Conservation (phyloP, 257 asterid genomes). For the Solanum arcanum region DNA sequence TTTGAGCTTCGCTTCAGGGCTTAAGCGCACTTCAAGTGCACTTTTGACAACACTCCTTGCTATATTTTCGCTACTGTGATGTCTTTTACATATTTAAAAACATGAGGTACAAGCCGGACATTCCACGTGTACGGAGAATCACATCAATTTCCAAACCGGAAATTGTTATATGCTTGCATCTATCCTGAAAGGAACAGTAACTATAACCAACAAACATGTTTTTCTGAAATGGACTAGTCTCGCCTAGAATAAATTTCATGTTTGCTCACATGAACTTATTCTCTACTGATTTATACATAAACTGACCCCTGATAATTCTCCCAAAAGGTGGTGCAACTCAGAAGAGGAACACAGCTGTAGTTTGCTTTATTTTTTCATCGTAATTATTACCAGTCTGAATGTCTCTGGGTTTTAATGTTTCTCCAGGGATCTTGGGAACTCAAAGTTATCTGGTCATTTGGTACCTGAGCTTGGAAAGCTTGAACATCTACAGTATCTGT, state of each 20-base stretch:
- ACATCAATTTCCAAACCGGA: background rate
- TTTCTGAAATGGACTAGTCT: background rate
- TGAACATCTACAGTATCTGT: slow-evolving; percentile 67
- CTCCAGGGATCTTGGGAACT: slow-evolving; percentile 72
- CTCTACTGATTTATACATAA: background rate
- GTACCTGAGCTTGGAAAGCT: slow-evolving; percentile 70
- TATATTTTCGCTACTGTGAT: background rate
- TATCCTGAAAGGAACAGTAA: background rate
- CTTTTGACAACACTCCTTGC: background rate
- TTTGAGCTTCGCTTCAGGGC: background rate
- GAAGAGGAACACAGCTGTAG: background rate
- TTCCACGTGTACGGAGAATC: background rate
- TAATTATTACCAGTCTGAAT: slow-evolving; percentile 1
- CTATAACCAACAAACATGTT: background rate
- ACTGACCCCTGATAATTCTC: background rate
- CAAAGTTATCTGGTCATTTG: slow-evolving; percentile 59
- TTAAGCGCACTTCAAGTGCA: background rate
- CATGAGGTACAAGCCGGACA: background rate
- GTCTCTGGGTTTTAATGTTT: background rate
- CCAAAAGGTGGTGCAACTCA: background rate
- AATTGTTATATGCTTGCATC: background rate
- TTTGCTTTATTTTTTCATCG: background rate
- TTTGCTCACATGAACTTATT: background rate
- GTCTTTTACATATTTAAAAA: background rate
- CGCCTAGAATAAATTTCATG: background rate